Evolutionary conservation across 148 eudicot species (phyloP).

Genomic region (Simmondsia chinensis): DNA sequence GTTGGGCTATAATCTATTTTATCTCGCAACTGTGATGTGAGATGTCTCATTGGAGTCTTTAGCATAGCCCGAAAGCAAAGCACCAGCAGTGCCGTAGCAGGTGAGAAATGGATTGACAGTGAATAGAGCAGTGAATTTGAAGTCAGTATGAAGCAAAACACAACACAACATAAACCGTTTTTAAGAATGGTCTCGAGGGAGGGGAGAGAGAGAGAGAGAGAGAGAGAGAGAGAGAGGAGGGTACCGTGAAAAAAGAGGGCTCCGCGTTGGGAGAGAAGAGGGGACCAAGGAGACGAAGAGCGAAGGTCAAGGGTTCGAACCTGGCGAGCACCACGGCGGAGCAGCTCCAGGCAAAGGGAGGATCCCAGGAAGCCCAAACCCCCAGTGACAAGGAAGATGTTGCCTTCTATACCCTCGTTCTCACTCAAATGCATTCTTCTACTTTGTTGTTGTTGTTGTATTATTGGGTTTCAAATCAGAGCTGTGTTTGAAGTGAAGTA

Average conservation of each 20-base stretch:
- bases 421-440: slow-evolving; percentile 75
- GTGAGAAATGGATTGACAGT: too few species aligned
- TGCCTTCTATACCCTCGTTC: slow-evolving; percentile 79
- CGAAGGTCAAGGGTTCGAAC: slow-evolving; percentile 61
- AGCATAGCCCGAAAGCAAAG: too few species aligned
- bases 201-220: not conserved
- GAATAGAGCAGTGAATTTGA: too few species aligned
- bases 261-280: slow-evolving; percentile 27
- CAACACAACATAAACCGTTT: not conserved
- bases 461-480: too few species aligned
- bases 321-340: slow-evolving; percentile 59
- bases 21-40: too few species aligned
- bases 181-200: not conserved
- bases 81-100: too few species aligned
- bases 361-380: slow-evolving; percentile 81
- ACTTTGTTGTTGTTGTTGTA: too few species aligned
- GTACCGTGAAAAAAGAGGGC: slow-evolving; percentile 38
- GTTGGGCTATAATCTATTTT: too few species aligned
- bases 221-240: not conserved
- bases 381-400: slow-evolving; percentile 69
- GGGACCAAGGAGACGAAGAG: slow-evolving; percentile 45
- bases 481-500: too few species aligned
- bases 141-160: too few species aligned
- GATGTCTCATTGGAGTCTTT: too few species aligned
- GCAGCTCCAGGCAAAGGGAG: slow-evolving; percentile 65